phyloP scores from a whole-genome alignment of 2,329 filamentous ascomycete genomes.

The Aspergillus spinulosporus region DNA sequence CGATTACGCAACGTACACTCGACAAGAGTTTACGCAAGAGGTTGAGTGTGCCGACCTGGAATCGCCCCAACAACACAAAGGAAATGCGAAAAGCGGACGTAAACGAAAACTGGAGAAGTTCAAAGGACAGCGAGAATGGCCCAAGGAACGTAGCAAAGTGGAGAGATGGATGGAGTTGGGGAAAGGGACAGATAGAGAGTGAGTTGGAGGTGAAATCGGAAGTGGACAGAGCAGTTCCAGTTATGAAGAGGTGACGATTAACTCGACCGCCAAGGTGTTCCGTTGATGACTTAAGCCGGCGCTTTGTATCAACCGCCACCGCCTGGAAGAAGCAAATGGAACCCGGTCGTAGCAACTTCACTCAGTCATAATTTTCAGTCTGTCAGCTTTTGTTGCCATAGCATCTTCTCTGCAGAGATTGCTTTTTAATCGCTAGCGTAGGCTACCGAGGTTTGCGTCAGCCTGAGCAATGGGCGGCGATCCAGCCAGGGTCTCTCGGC shows the following conservation, averaged over 20 bases:
- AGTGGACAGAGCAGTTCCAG: conserved; percentile 33
- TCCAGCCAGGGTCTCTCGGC: background rate
- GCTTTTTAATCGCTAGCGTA: background rate
- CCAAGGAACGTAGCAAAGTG: conserved; percentile 15
- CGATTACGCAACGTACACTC: conserved; percentile 29
- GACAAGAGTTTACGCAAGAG: conserved; percentile 19
- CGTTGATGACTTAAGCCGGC: conserved; percentile 35
- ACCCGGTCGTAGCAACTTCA: conserved; percentile 32
- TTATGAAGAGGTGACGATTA: conserved; percentile 42
- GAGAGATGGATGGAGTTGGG: conserved; percentile 15
- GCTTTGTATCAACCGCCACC: conserved; percentile 24
- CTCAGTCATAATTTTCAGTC: background rate
- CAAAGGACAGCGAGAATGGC: conserved; percentile 20
- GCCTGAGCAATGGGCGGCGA: background rate
- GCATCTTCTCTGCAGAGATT: background rate
- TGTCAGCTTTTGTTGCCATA: background rate
- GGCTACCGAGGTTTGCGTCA: conserved; percentile 12
- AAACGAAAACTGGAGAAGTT: conserved; percentile 11
- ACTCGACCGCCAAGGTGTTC: conserved; percentile 20
- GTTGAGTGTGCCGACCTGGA: conserved; percentile 19
- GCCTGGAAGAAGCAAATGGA: conserved; percentile 42
- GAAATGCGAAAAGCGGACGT: conserved; percentile 12
- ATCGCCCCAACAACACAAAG: conserved; percentile 23
- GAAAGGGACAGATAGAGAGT: conserved; percentile 12
- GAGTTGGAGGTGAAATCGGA: conserved; percentile 29